Evolutionary conservation across 768 basidiomycete genomes (phyloP).

Genomic region (Tricholoma furcatifolium): DNA sequence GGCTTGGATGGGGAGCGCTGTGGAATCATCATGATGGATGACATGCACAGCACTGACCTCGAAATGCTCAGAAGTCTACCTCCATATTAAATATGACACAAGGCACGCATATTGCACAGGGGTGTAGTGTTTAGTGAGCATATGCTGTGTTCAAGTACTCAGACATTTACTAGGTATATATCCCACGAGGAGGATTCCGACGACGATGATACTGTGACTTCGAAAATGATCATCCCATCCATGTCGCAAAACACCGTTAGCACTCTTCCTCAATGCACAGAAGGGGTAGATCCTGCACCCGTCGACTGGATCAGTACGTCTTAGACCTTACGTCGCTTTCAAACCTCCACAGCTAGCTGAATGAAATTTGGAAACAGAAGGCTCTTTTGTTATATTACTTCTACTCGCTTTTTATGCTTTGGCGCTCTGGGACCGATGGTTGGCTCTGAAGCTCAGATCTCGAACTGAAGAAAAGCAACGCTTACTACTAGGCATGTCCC

Average conservation of each 20-base stretch:
- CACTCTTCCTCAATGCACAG: background rate
- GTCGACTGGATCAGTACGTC: slow-evolving; percentile 5
- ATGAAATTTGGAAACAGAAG: slow-evolving; percentile 11
- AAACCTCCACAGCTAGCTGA: background rate
- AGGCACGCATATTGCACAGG: too few species aligned
- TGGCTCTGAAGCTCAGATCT: slow-evolving; percentile 26
- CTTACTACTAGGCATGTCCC: slow-evolving; percentile 3
- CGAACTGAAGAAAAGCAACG: slow-evolving; percentile 20
- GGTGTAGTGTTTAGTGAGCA: background rate
- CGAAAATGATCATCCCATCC: slow-evolving; percentile 1
- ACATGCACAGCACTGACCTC: too few species aligned
- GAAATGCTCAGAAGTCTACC: too few species aligned
- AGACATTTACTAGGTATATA: background rate
- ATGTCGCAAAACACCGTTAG: slow-evolving; percentile 2
- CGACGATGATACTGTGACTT: background rate
- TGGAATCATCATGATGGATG: too few species aligned
- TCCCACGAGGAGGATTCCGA: background rate
- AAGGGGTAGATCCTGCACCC: background rate
- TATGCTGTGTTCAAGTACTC: background rate
- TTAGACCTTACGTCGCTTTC: background rate
- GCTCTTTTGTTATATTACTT: slow-evolving; percentile 25
- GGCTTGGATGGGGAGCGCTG: too few species aligned
- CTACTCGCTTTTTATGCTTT: slow-evolving; percentile 33
- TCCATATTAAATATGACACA: too few species aligned
- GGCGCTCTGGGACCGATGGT: slow-evolving; percentile 38